These are phyloP conservation scores for Bisporella sp. DNA, from an alignment of 2,329 filamentous ascomycete species.

Conservation along the genomic window DNA sequence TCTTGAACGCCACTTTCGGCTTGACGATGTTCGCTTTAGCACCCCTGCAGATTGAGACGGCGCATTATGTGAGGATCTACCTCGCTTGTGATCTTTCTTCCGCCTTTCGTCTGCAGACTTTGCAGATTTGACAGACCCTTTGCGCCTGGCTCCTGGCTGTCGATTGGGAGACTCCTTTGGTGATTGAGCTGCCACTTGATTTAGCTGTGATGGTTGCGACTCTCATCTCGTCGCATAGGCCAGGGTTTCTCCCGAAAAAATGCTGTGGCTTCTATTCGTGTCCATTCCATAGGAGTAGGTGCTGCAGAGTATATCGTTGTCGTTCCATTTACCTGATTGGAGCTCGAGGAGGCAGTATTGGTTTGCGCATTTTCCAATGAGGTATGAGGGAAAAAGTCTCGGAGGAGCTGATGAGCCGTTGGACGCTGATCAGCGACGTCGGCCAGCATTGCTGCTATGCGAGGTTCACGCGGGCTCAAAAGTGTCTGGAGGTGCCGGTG, in stretches of 20 bases:
- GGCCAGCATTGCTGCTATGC: conserved; percentile 1
- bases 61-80: not conserved
- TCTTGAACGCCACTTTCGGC: not conserved
- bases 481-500: not conserved
- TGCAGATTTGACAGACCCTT: conserved; percentile 4
- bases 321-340: not conserved
- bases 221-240: not conserved
- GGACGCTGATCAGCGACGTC: conserved; percentile 2
- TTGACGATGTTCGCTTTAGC: not conserved
- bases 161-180: not conserved
- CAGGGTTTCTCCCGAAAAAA: not conserved
- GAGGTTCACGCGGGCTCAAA: not conserved
- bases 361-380: not conserved
- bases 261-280: conserved; percentile 1
- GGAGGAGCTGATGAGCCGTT: conserved; percentile 1
- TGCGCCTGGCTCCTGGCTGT: conserved; percentile 1
- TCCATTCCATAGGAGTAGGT: conserved; percentile 3
- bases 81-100: conserved; percentile 1
- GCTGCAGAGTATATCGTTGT: conserved; percentile 3
- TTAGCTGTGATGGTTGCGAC: not conserved
- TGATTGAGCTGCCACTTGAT: not conserved
- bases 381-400: not conserved
- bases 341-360: not conserved
- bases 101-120: not conserved
- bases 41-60: conserved; percentile 1